Base-by-base conservation (phyloP, 2,329 filamentous ascomycete genomes). In the Plectosphaerella cucumerina region DNA sequence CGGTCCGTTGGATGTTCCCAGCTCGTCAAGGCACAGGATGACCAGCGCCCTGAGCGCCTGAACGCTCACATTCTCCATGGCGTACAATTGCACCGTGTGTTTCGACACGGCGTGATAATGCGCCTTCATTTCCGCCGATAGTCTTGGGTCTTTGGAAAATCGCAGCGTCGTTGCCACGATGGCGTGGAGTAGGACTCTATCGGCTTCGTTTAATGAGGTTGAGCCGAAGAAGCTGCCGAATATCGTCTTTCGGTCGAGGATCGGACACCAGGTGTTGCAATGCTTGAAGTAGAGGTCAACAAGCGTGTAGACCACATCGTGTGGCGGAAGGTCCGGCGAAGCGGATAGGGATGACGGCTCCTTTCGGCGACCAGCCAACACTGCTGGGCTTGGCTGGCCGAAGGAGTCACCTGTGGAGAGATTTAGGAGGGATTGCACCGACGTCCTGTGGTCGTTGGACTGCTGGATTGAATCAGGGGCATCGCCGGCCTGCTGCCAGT, bases 201-300 rank as follows among this genome's bases (percentile, higher is more conserved):
- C 71, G 1, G 65, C 62, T 49, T 74, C 70, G 33, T 59, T 61
- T 26, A 73, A 55, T 0, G 67, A 68, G 1, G 70, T 70, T 6
- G 70, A 69, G 2, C 69, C 70, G 37, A 74, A 74, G 50, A 74
- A 68, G 18, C 59, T 62, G 2, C 64, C 58, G 58, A 72, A 67
- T 14, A 69, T 73, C 0, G 71, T 69, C 50, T 74, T 72, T 8
- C 71, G 66, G 42, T 74, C 71, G 11, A 74, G 65, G 12, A 74
- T 72, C 0, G 71, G 71, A 47, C 71, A 74, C 81, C 81, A 85
- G 0, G 81, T 80, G 57, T 84, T 84, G 61, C 82, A 78, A 60
- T 85, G 80, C 58, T 82, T 82, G 68, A 85, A 84, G 64, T 81
- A 85, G 8, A 84, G 67, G 53, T 84, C 80, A 15, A 82, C 79